Percentiles rank a stretch among this genome's conserved stretches.
phyloP scores from a whole-genome alignment of 2,329 filamentous ascomycete species.

The Fusarium heterosporum region DNA sequence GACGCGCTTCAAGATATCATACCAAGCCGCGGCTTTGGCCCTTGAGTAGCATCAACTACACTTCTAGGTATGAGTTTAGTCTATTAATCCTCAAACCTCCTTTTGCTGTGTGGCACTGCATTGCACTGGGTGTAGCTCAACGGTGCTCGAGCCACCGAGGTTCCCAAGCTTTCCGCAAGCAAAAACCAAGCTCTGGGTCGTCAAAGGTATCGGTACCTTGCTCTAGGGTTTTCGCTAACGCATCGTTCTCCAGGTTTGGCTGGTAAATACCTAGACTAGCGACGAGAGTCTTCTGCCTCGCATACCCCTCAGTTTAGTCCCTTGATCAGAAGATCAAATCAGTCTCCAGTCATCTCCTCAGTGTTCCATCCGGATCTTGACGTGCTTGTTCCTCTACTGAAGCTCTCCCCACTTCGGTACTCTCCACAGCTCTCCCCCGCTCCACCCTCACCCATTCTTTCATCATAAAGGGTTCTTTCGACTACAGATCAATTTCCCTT shows the following conservation, averaged over 20 bases:
- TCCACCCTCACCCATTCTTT: constrained; percentile 33
- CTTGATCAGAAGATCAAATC: not conserved
- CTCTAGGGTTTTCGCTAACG: constrained; percentile 42
- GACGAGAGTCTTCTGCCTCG: constrained; percentile 32
- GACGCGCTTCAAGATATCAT: constrained; percentile 9
- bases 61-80: constrained; percentile 19
- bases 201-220: constrained; percentile 42
- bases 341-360: constrained; percentile 5
- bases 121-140: constrained; percentile 12
- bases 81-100: not conserved
- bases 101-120: constrained; percentile 2
- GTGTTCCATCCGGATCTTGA: constrained; percentile 33
- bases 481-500: constrained; percentile 30
- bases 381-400: constrained; percentile 27
- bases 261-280: constrained; percentile 35
- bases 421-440: constrained; percentile 31
- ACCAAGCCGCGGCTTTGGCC: constrained; percentile 18
- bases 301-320: constrained; percentile 33
- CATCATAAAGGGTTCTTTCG: constrained; percentile 34
- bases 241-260: constrained; percentile 42
- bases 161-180: constrained; percentile 35
- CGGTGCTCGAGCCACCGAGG: constrained; percentile 30
- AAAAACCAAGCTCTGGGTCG: constrained; percentile 33
- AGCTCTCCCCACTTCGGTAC: constrained; percentile 37
- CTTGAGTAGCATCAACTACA: constrained; percentile 1